phyloP scores from a whole-genome alignment of 1,284 basidiomycete species.

The Phellinidium pouzarii region DNA sequence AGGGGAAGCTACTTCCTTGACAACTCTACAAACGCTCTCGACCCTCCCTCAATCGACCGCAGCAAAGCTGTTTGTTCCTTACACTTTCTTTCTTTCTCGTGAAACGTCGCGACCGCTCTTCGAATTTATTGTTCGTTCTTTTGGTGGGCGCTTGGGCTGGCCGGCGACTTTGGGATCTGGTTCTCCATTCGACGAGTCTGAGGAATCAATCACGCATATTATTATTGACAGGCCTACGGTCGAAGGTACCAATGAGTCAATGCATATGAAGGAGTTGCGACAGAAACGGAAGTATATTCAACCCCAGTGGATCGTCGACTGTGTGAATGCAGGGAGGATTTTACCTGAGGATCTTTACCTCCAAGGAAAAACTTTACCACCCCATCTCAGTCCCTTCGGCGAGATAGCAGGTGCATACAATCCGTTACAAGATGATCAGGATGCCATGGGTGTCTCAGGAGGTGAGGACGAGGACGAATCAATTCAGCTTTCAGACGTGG shows the following conservation, averaged over 20 bases:
- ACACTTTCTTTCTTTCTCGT: slow-evolving; percentile 92
- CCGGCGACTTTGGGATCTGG: slow-evolving; percentile 78
- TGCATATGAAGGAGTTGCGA: slow-evolving; percentile 56
- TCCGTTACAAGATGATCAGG: slow-evolving; percentile 39
- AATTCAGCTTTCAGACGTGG: slow-evolving; percentile 29
- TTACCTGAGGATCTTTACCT: slow-evolving; percentile 83
- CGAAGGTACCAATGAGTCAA: slow-evolving; percentile 43
- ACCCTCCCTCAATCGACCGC: slow-evolving; percentile 47
- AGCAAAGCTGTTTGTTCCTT: slow-evolving; percentile 73
- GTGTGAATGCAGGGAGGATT: slow-evolving; percentile 82
- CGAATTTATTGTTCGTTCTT: slow-evolving; percentile 91
- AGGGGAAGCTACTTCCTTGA: slow-evolving; percentile 50
- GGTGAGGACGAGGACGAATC: slow-evolving; percentile 30
- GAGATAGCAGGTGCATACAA: slow-evolving; percentile 77
- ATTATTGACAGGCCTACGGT: slow-evolving; percentile 85
- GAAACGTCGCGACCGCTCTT: slow-evolving; percentile 91
- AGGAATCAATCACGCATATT: slow-evolving; percentile 89
- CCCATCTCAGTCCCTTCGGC: slow-evolving; percentile 95
- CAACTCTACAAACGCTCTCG: slow-evolving; percentile 74
- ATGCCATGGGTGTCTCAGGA: slow-evolving; percentile 31
- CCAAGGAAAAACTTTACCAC: slow-evolving; percentile 85
- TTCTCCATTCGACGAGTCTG: slow-evolving; percentile 68
- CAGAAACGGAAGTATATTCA: slow-evolving; percentile 84
- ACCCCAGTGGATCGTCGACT: slow-evolving; percentile 98
- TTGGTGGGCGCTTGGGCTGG: slow-evolving; percentile 90